Evolutionary conservation across 164 flowering plant genomes (phyloP).

Genomic region (Tetrastigma voinierianum): DNA sequence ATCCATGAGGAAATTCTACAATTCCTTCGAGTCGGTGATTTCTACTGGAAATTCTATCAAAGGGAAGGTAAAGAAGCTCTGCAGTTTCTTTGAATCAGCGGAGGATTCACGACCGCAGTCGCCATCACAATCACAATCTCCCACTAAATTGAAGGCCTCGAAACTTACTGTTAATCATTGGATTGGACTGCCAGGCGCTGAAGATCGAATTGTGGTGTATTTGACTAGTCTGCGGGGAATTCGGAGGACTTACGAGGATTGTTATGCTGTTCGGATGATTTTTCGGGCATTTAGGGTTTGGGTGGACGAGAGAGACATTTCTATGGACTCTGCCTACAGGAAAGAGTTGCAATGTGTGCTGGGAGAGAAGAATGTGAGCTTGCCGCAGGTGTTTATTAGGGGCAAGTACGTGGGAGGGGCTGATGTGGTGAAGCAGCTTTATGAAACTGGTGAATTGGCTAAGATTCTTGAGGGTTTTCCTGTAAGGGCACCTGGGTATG

Average conservation of each 20-base stretch:
- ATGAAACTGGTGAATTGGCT: conserved; percentile 17
- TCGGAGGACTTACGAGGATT: conserved; percentile 22
- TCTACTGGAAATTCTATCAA: conserved; percentile 23
- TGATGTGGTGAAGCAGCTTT: conserved; percentile 15
- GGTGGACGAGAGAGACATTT: conserved; percentile 21
- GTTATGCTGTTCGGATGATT: conserved; percentile 18
- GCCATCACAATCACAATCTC: not conserved
- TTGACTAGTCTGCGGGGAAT: conserved; percentile 17
- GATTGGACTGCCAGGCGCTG: conserved; percentile 28
- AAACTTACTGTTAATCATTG: not conserved
- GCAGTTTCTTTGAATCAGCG: conserved; percentile 23
- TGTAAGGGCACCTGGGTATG: conserved; percentile 7
- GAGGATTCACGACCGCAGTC: not conserved
- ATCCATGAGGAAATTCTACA: conserved; percentile 21
- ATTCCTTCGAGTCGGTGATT: conserved; percentile 13
- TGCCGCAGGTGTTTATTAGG: conserved; percentile 22
- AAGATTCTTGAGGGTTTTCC: conserved; percentile 14
- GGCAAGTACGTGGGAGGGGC: conserved; percentile 19
- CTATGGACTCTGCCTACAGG: conserved; percentile 16
- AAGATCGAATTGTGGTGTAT: conserved; percentile 26
- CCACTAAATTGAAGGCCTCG: not conserved
- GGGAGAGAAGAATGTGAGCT: conserved; percentile 7
- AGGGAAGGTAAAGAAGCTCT: conserved; percentile 29
- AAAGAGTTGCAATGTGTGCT: conserved; percentile 12
- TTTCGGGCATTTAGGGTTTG: conserved; percentile 19